Percentiles rank a stretch among this genome's conserved stretches.
Conservation (phyloP, 2,329 filamentous ascomycete species). For the Aureobasidium sp. region DNA sequence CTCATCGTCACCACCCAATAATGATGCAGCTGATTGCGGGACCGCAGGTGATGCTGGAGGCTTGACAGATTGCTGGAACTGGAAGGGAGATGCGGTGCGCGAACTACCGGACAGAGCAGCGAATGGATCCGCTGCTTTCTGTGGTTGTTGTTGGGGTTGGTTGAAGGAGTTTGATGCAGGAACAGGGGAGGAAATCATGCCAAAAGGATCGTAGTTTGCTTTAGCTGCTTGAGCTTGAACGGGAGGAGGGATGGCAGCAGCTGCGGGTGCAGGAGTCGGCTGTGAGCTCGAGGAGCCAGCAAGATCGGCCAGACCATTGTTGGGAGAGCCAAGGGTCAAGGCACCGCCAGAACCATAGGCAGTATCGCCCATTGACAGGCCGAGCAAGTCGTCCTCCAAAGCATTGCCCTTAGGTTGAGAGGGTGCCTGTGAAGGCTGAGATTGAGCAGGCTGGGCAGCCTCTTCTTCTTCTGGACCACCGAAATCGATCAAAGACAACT, state of each 20-base stretch:
- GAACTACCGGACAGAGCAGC: slow-evolving; percentile 42
- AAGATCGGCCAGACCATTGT: slow-evolving; percentile 16
- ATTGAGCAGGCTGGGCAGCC: slow-evolving; percentile 27
- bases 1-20: slow-evolving; percentile 61
- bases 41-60: slow-evolving; percentile 3
- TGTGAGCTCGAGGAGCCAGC: slow-evolving; percentile 5
- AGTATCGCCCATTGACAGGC: slow-evolving; percentile 69
- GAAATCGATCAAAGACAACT: slow-evolving; percentile 91
- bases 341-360: slow-evolving; percentile 68
- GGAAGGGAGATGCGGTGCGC: slow-evolving; percentile 30
- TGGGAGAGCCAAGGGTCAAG: slow-evolving; percentile 64
- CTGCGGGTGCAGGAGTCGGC: slow-evolving; percentile 28
- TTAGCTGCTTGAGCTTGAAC: slow-evolving; percentile 31
- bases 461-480: slow-evolving; percentile 54
- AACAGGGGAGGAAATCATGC: slow-evolving; percentile 43
- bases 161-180: slow-evolving; percentile 38
- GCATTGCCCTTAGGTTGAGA: slow-evolving; percentile 51
- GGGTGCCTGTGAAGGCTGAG: slow-evolving; percentile 36
- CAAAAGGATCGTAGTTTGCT: slow-evolving; percentile 52
- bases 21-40: slow-evolving; percentile 20
- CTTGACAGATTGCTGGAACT: slow-evolving; percentile 23
- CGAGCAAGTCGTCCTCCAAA: slow-evolving; percentile 84
- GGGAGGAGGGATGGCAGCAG: background rate
- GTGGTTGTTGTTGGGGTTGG: slow-evolving; percentile 25
- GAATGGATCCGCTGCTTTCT: slow-evolving; percentile 52